These are phyloP conservation scores for Saccharomyces jurei DNA, from an alignment of 805 yeast genomes.

Conservation along the genomic window DNA sequence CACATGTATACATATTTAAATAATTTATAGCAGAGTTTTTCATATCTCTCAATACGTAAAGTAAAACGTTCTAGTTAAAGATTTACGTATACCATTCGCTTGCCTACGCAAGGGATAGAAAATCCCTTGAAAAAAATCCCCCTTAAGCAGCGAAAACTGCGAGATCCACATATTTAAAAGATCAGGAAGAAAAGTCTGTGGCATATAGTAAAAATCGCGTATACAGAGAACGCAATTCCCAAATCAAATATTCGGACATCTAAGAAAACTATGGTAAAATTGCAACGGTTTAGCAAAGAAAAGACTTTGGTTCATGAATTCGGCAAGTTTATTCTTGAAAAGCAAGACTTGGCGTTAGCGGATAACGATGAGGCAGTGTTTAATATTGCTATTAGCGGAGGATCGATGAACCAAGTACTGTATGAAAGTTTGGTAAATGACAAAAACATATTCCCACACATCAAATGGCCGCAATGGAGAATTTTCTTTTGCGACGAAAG, in stretches of 20 bases:
- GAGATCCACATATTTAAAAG: background rate
- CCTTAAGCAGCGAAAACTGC: background rate
- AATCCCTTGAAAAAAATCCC: background rate
- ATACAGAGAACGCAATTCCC: background rate
- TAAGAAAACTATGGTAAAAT: slow-evolving; percentile 22
- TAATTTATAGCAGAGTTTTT: background rate
- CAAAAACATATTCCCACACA: slow-evolving; percentile 32
- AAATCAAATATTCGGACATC: background rate
- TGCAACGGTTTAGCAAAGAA: slow-evolving; percentile 40
- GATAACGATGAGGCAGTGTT: slow-evolving; percentile 35
- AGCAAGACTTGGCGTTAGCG: slow-evolving; percentile 52
- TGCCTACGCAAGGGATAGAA: background rate
- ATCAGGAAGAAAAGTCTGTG: background rate
- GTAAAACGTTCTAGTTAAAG: background rate
- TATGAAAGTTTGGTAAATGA: slow-evolving; percentile 58
- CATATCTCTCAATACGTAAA: background rate
- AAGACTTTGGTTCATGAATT: slow-evolving; percentile 55
- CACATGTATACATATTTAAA: background rate
- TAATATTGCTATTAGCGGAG: slow-evolving; percentile 79
- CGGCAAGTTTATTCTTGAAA: slow-evolving; percentile 49
- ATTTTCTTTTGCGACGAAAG: slow-evolving; percentile 85
- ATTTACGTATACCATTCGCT: background rate
- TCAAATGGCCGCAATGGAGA: slow-evolving; percentile 66
- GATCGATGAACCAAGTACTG: slow-evolving; percentile 66
- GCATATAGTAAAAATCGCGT: background rate